Evolutionary conservation across 768 basidiomycete genomes (phyloP).

Genomic region (Lepiota venenata): DNA sequence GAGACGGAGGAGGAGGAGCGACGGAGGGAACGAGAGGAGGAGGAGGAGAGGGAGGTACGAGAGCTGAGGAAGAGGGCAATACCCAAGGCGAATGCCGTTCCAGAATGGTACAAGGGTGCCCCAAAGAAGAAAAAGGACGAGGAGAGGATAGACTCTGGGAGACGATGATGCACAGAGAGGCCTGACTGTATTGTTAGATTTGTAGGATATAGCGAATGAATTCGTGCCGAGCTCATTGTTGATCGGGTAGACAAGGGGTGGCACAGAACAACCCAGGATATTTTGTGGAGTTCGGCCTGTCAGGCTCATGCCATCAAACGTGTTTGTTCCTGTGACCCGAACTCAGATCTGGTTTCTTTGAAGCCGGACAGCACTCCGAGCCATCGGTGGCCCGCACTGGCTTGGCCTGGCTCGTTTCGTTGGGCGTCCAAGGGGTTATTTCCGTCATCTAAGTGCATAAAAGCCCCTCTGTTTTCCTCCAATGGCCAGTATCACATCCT

Average conservation of each 20-base stretch:
- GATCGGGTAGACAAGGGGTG: constrained; percentile 9
- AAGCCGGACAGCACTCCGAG: constrained; percentile 18
- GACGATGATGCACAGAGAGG: constrained; percentile 1
- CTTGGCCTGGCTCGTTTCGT: not conserved
- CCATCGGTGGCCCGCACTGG: not conserved
- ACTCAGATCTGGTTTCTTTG: constrained; percentile 15
- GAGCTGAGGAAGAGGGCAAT: constrained; percentile 62
- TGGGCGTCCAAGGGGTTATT: constrained; percentile 12
- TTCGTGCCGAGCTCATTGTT: not conserved
- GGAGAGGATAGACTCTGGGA: constrained; percentile 6
- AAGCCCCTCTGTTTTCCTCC: constrained; percentile 13
- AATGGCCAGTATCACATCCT: constrained; percentile 14
- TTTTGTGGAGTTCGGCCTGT: constrained; percentile 9
- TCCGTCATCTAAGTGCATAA: constrained; percentile 14
- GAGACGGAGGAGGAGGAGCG: constrained; percentile 21
- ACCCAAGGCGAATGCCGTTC: constrained; percentile 67
- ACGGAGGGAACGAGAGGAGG: constrained; percentile 46
- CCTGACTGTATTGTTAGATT: constrained; percentile 8
- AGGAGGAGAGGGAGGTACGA: constrained; percentile 58
- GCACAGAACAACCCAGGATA: constrained; percentile 10
- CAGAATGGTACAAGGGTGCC: constrained; percentile 73
- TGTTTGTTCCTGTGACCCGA: constrained; percentile 30
- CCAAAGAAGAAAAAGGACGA: constrained; percentile 48
- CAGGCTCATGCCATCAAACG: constrained; percentile 21
- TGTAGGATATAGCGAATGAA: constrained; percentile 1